These are phyloP conservation scores for Teunomyces panamensis DNA, from an alignment of 805 yeast species.

Conservation along the genomic window DNA sequence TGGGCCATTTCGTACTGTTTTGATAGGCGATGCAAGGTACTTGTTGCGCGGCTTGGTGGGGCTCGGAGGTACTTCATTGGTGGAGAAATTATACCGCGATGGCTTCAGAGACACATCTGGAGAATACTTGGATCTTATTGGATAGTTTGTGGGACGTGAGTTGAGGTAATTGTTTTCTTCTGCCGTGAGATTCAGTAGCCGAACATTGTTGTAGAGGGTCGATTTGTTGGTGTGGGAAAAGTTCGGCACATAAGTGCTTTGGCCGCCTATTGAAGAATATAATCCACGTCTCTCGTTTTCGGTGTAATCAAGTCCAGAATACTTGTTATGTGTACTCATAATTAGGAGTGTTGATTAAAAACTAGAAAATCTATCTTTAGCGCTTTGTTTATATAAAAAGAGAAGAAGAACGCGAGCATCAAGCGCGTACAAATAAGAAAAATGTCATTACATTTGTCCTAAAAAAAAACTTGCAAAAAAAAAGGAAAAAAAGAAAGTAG, in stretches of 20 bases:
- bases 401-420: not conserved
- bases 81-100: not conserved
- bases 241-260: not conserved
- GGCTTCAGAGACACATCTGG: not conserved
- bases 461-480: not conserved
- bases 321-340: not conserved
- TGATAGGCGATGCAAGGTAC: constrained; percentile 1
- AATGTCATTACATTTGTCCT: not conserved
- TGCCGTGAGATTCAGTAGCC: not conserved
- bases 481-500: not conserved
- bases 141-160: constrained; percentile 1
- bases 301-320: not conserved
- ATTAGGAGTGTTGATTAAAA: not conserved
- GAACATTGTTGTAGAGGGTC: not conserved
- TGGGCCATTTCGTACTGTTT: not conserved
- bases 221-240: not conserved
- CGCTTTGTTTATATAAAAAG: not conserved
- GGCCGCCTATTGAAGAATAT: not conserved
- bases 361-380: not conserved
- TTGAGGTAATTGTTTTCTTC: constrained; percentile 1
- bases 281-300: not conserved
- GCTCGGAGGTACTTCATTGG: not conserved
- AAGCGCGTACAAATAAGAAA: not conserved
- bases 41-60: not conserved
- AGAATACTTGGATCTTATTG: not conserved